phyloP scores from a whole-genome alignment of 2,329 filamentous ascomycete genomes.

The Zasmidium angulare region DNA sequence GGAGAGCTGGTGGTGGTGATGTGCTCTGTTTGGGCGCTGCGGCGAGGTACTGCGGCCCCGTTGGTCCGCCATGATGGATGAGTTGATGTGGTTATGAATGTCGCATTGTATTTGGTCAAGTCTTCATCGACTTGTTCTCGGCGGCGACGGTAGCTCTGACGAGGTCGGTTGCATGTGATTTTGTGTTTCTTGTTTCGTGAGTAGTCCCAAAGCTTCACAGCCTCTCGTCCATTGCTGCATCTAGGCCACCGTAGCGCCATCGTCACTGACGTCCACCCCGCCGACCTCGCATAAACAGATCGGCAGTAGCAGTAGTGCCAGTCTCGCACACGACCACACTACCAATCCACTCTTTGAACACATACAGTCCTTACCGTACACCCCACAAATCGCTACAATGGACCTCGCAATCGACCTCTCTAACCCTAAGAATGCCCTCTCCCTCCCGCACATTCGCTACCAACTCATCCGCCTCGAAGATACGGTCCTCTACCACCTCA shows the following conservation, averaged over 20 bases:
- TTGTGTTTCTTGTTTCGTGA: neutral
- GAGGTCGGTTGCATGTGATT: neutral
- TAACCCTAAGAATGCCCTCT: conserved; percentile 79
- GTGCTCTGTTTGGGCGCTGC: conserved; percentile 16
- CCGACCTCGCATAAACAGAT: neutral
- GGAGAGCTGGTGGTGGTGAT: conserved; percentile 13
- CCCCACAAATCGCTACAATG: conserved; percentile 55
- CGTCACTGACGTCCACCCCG: neutral
- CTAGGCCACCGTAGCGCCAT: neutral
- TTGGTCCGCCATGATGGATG: conserved; percentile 22
- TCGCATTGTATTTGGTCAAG: conserved; percentile 10
- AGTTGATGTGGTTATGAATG: conserved; percentile 8
- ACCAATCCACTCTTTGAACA: neutral
- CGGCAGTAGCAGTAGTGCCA: no score
- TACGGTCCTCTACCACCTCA: conserved; percentile 94
- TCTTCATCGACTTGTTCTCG: neutral
- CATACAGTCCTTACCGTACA: conserved; percentile 5
- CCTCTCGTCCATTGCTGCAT: neutral
- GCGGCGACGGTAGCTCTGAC: neutral
- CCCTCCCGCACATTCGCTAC: conserved; percentile 87
- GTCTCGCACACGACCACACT: no score
- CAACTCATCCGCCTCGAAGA: conserved; percentile 82
- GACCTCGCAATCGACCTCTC: conserved; percentile 86
- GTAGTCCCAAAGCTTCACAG: neutral
- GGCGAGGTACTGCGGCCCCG: conserved; percentile 34